Evolutionary conservation across 202 grass and related monocot genomes (phyloP).

Genomic region (Digitaria exilis): DNA sequence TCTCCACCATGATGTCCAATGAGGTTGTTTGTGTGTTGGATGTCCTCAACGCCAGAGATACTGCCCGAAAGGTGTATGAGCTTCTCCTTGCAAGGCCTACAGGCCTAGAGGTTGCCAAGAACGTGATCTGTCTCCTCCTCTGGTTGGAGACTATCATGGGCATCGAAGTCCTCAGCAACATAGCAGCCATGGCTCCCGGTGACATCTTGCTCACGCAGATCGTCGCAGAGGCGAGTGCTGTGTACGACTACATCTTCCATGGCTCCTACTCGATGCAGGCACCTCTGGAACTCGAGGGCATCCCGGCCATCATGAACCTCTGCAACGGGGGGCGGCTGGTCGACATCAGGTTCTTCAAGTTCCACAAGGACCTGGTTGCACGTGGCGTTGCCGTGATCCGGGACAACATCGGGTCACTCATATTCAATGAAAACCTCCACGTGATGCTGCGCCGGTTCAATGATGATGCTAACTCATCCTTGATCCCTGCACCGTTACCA

Average conservation of each 20-base stretch:
- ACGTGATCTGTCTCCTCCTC: constrained; percentile 46
- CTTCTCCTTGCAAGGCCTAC: constrained; percentile 7
- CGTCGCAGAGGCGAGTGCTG: constrained; percentile 6
- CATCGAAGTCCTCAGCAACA: constrained; percentile 5
- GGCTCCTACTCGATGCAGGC: no score
- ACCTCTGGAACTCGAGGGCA: neutral
- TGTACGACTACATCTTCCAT: constrained; percentile 35
- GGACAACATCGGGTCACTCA: constrained; percentile 28
- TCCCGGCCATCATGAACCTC: neutral
- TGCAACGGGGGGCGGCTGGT: constrained; percentile 15
- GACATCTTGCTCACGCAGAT: neutral
- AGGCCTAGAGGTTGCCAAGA: constrained; percentile 19
- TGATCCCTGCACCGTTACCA: neutral
- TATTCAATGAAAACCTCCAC: constrained; percentile 50
- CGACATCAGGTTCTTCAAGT: constrained; percentile 51
- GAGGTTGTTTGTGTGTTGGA: constrained; percentile 14
- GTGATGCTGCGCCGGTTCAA: constrained; percentile 18
- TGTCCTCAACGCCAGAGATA: constrained; percentile 38
- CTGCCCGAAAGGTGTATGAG: constrained; percentile 46
- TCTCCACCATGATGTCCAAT: neutral
- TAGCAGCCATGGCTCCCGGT: neutral
- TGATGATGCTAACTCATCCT: neutral
- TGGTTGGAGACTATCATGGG: constrained; percentile 50
- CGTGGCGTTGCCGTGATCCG: constrained; percentile 26
- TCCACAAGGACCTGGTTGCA: constrained; percentile 29